Evolutionary conservation across 768 basidiomycete genomes (phyloP), one percentile per base, ranked within the genome.

Genomic region (Pleurotus tuber-regium): DNA sequence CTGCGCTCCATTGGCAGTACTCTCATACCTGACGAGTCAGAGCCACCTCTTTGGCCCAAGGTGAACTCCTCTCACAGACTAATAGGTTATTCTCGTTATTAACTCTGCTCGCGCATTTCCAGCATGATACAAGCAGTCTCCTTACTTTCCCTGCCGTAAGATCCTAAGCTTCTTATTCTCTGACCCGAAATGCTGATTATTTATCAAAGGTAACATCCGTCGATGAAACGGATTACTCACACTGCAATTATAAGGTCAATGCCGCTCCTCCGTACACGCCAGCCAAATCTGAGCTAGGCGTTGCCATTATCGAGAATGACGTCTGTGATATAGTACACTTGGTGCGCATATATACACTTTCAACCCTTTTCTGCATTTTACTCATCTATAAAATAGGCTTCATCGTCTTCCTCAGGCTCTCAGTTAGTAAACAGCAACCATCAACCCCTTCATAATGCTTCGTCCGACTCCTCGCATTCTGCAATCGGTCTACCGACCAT

Each of bases 131-230:
- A 39, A 43, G 39, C 28, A 28, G 38, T 35, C 41, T 50, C 38
- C 53, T 54, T 40, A 48, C 51, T 38, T 16, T 55, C 42, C 49
- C 50, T 21, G 54, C 60, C n/a, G 62, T 63, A 21, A 57, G 55
- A 54, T 10, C 54, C 47, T 28, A 29, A 33, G 12, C 23, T 36
- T 35, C 19, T 19, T 21, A 28, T n/a, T 29, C 24, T 48, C 9
- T 10, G 19, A 48, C 10, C 16, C 26, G 16, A 24, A 16, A 24
- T 16, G 6, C 16, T 35, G n/a, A 46, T 14, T 29, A 46, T 4
- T n/a, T 11, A 16, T 16, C 29, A 12, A 48, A 48, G 46, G 19
- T 21, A 33, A 19, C 19, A 12, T 31, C 46, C 18, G 11, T n/a
- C n/a, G 28, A 31, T 28, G 21, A 12, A 23, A 14, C 14, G 24